These are phyloP conservation scores for Ceratocystis papillata DNA, from an alignment of 2,329 filamentous ascomycete genomes.

Conservation along the genomic window DNA sequence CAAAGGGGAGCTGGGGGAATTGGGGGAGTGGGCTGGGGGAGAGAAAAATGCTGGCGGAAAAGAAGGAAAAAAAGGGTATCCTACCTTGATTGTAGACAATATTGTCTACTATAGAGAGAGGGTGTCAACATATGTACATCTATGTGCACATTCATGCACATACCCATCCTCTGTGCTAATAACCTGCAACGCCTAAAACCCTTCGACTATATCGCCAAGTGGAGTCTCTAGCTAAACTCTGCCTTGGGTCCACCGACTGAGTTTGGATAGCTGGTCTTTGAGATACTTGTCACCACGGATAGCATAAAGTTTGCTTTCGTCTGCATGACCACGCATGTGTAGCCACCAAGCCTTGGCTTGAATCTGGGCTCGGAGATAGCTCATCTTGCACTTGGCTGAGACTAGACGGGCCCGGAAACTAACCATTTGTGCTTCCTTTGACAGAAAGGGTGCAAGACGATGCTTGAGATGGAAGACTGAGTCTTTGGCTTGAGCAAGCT, in stretches of 20 bases:
- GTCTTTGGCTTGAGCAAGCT: not conserved
- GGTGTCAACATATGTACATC: not conserved
- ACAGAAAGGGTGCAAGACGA: not conserved
- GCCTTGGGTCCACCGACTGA: not conserved
- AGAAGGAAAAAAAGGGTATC: conserved; percentile 1
- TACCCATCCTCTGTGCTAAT: not conserved
- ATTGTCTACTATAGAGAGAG: not conserved
- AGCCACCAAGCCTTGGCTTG: conserved; percentile 16
- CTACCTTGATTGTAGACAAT: conserved; percentile 13
- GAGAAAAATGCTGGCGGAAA: not conserved
- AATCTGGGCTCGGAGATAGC: conserved; percentile 8
- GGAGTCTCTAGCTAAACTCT: not conserved
- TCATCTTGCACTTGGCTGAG: conserved; percentile 1
- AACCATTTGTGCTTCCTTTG: not conserved
- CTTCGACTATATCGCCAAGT: not conserved
- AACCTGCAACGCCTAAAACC: not conserved
- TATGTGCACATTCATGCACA: not conserved
- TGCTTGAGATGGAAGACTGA: not conserved
- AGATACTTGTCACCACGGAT: conserved; percentile 11
- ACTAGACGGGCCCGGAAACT: conserved; percentile 2
- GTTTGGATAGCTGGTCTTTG: conserved; percentile 12
- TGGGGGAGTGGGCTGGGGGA: too few relatives aligned
- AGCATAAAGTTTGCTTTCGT: conserved; percentile 17
- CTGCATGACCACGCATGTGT: not conserved
- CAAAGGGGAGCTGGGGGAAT: conserved; percentile 14